These are phyloP conservation scores for Tarenaya hassleriana DNA, from an alignment of 345 rosid species.

Conservation along the genomic window DNA sequence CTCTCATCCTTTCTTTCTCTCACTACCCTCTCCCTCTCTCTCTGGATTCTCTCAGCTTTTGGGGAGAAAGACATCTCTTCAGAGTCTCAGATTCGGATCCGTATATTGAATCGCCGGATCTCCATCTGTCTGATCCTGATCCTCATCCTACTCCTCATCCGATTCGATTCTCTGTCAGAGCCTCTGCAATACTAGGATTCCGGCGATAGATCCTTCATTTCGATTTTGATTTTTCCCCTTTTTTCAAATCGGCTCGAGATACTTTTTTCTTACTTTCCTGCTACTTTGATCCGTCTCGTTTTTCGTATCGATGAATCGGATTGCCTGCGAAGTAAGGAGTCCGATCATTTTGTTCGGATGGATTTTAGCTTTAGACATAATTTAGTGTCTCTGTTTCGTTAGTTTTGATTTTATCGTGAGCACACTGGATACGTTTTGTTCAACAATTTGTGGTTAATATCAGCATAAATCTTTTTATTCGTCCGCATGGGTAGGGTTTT, in stretches of 20 bases:
- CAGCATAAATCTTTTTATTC: background rate
- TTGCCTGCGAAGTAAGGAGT: constrained; percentile 13
- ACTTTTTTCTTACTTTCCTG: constrained; percentile 1
- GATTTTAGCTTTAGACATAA: background rate
- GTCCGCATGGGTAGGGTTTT: constrained; percentile 11
- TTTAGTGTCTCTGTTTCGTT: background rate
- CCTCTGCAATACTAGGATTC: constrained; percentile 13
- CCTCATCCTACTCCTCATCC: constrained; percentile 27
- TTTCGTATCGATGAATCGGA: constrained; percentile 11
- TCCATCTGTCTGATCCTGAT: too few relatives aligned
- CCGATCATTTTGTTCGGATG: constrained; percentile 8
- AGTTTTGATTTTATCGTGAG: background rate
- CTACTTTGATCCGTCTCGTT: constrained; percentile 9
- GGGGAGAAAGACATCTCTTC: constrained; percentile 23
- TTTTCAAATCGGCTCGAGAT: background rate
- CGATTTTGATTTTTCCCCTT: background rate
- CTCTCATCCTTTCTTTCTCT: constrained; percentile 15
- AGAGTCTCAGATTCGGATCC: constrained; percentile 39
- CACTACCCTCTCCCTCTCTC: constrained; percentile 23
- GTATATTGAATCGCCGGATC: background rate
- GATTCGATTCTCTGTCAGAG: constrained; percentile 22
- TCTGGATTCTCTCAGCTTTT: constrained; percentile 31
- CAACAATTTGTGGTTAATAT: background rate
- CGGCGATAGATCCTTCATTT: constrained; percentile 18
- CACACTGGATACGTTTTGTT: constrained; percentile 10